These are phyloP conservation scores for Epichloe baconii DNA, from an alignment of 2,329 filamentous ascomycete species.

Conservation along the genomic window DNA sequence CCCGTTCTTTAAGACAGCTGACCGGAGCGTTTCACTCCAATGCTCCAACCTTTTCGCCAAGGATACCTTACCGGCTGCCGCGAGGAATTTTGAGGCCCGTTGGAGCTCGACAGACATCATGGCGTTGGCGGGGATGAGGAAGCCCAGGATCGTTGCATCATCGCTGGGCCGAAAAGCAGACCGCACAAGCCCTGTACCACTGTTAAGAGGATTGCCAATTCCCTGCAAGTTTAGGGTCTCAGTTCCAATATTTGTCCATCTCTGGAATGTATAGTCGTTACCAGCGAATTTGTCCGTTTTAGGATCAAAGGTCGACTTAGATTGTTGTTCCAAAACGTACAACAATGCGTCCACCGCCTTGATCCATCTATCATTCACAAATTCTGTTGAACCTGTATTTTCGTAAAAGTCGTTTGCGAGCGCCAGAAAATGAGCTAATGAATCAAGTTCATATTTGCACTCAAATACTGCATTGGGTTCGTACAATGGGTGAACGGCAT, in stretches of 20 bases:
- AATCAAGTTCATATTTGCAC: constrained; percentile 98
- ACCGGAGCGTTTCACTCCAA: constrained; percentile 50
- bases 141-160: constrained; percentile 86
- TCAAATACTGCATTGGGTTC: constrained; percentile 82
- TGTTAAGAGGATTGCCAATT: constrained; percentile 81
- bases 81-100: constrained; percentile 58
- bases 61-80: constrained; percentile 39
- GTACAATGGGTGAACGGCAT: constrained; percentile 74
- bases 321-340: constrained; percentile 63
- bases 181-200: constrained; percentile 71
- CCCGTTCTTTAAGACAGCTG: constrained; percentile 75
- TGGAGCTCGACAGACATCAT: constrained; percentile 88
- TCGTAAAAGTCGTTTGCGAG: constrained; percentile 78
- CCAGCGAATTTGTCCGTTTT: constrained; percentile 48
- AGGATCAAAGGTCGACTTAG: constrained; percentile 64
- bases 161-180: constrained; percentile 92
- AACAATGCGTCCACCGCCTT: constrained; percentile 64
- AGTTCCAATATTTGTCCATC: constrained; percentile 67
- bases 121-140: constrained; percentile 89
- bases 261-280: constrained; percentile 81
- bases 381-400: constrained; percentile 63
- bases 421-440: constrained; percentile 79
- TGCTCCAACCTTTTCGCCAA: constrained; percentile 42
- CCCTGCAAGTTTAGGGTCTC: constrained; percentile 78
- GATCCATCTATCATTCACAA: constrained; percentile 68